phyloP scores from a whole-genome alignment of 176 grass and related monocot genomes.

The Calamus simplicifolius region DNA sequence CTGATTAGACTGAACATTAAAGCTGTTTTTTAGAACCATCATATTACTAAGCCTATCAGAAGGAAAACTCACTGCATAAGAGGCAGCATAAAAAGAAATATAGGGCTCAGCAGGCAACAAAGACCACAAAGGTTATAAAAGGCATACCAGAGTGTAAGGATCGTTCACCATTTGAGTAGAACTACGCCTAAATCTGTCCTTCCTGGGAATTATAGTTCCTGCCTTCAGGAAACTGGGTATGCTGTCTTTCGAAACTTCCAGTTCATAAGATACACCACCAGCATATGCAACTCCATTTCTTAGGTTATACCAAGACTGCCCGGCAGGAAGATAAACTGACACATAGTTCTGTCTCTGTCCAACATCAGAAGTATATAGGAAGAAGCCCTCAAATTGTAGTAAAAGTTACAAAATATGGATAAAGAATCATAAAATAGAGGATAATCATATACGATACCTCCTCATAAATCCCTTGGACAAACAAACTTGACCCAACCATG shows the following conservation, averaged over 20 bases:
- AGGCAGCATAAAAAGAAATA: too few species aligned
- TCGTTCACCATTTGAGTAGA: conserved; percentile 95
- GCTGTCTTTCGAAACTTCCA: conserved; percentile 76
- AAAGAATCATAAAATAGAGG: too few species aligned
- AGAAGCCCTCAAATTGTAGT: too few species aligned
- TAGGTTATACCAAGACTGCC: conserved; percentile 59
- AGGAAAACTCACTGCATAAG: too few species aligned
- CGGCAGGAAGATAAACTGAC: conserved; percentile 78
- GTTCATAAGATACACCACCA: conserved; percentile 55
- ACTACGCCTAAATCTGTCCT: conserved; percentile 93
- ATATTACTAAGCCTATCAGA: too few species aligned
- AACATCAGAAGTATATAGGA: conserved; percentile 2
- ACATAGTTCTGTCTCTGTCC: conserved; percentile 59
- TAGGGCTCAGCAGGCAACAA: too few species aligned
- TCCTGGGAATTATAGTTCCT: conserved; percentile 82
- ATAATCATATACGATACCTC: conserved; percentile 26
- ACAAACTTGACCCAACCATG: conserved; percentile 68
- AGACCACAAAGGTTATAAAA: background rate
- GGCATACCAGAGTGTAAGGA: conserved; percentile 87
- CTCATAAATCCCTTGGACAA: conserved; percentile 83
- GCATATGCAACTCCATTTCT: conserved; percentile 61
- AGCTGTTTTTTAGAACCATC: too few species aligned
- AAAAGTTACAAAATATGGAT: too few species aligned
- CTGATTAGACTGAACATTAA: too few species aligned
- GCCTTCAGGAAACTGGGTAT: conserved; percentile 83